Percentiles rank a stretch among this genome's conserved stretches.
These are phyloP conservation scores for Melampsora americana DNA, from an alignment of 1,284 basidiomycete species.

Conservation along the genomic window DNA sequence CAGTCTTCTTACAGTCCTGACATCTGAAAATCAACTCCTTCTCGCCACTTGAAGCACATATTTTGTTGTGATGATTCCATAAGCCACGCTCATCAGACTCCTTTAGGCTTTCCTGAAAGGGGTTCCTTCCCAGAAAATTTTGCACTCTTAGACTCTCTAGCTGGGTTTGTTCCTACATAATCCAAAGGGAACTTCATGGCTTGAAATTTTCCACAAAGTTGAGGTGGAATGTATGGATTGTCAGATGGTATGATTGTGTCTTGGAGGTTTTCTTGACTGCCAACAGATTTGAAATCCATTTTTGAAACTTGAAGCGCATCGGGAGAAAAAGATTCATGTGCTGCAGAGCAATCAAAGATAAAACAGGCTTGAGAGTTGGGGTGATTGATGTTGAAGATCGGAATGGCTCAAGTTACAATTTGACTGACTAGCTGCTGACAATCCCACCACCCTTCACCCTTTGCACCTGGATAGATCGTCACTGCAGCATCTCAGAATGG, in stretches of 20 bases:
- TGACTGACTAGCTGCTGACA: not conserved
- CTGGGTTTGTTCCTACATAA: not conserved
- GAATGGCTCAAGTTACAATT: too few relatives aligned
- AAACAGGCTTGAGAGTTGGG: too few relatives aligned
- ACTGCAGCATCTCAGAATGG: not conserved
- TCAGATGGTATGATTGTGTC: not conserved
- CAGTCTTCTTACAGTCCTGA: not conserved
- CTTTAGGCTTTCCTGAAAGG: not conserved
- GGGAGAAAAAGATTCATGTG: too few relatives aligned
- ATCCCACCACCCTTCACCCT: not conserved
- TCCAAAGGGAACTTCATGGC: not conserved
- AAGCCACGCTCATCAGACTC: not conserved
- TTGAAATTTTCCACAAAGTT: not conserved
- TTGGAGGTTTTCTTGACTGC: not conserved
- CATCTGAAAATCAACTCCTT: not conserved
- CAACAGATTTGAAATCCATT: not conserved
- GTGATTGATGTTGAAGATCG: too few relatives aligned
- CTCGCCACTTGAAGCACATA: not conserved
- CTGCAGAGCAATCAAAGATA: too few relatives aligned
- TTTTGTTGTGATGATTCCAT: not conserved
- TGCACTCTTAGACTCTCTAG: not conserved
- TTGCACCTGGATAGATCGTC: not conserved
- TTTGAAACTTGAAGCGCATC: not conserved
- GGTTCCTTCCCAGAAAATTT: not conserved
- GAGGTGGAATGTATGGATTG: not conserved